Evolutionary conservation across 2,329 filamentous ascomycete genomes (phyloP), one percentile per base, ranked within the genome.

Genomic region (Rhynchosporium agropyri): DNA sequence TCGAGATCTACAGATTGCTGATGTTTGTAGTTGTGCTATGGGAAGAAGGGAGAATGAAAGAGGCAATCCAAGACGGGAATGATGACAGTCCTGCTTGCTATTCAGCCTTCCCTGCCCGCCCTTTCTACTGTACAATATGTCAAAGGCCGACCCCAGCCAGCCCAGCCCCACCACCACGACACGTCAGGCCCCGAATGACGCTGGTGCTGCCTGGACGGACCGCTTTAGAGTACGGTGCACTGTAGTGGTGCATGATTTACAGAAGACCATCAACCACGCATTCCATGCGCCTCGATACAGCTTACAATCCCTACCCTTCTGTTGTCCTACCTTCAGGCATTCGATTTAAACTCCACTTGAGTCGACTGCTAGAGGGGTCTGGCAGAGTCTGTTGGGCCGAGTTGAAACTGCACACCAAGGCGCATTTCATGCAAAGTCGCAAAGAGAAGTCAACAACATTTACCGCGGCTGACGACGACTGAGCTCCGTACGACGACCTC

Each of bases 391-490:
- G 33, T 36, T 36, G 9, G 33, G 9, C 33, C 9, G 33, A 26
- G 9, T 46, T n/a, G n/a, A 46, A 51, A 36, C 48, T n/a, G 48
- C 48, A 36, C 28, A 3, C 2, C 4, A 40, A 26, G 50, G 38
- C 40, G 29, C 26, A 31, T 8, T 20, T n/a, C 4, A 46, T 7
- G 13, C 53, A 20, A 20, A n/a, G 10, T 15, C 9, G 36, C 51
- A 42, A 31, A 54, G 50, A 15, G 28, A 15, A 33, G 28, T 15
- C 54, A 36, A 46, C 54, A 33, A 28, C 13, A 29, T 43, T 57
- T 38, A 53, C 62, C 63, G 58, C 49, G 57, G 65, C 61, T 67
- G 62, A 68, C 66, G 66, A 68, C 62, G 57, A 43, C 51, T 33
- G 54, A 45, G 5, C 13, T 26, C 31, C 29, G 33, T 36, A 36